phyloP scores from a whole-genome alignment of 768 basidiomycete species.

The Trametes elegans region DNA sequence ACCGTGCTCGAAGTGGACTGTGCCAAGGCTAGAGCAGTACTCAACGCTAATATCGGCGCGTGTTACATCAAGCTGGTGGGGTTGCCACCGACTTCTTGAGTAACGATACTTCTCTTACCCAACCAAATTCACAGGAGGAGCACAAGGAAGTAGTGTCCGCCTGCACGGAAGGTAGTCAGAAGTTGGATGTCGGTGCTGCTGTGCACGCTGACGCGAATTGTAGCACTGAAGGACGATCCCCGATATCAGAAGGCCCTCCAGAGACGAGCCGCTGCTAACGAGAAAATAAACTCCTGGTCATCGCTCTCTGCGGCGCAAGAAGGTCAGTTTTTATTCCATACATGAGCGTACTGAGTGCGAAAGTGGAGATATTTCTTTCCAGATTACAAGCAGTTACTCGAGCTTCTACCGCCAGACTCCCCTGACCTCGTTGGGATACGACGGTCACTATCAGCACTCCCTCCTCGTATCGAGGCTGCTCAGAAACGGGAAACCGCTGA shows the following conservation, averaged over 20 bases:
- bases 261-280: conserved; percentile 85
- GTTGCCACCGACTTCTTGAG: not conserved
- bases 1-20: conserved; percentile 44
- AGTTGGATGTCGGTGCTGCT: too few relatives aligned
- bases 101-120: not conserved
- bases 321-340: conserved; percentile 45
- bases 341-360: not conserved
- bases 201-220: not conserved
- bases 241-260: conserved; percentile 85
- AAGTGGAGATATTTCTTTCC: not conserved
- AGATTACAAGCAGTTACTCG: conserved; percentile 81
- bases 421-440: conserved; percentile 48
- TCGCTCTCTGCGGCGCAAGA: conserved; percentile 80
- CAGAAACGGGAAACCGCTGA: conserved; percentile 87
- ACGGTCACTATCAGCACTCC: conserved; percentile 51
- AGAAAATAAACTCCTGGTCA: conserved; percentile 77
- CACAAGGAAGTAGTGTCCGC: conserved; percentile 78
- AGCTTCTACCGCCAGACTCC: conserved; percentile 57
- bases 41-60: conserved; percentile 88
- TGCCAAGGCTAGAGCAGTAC: conserved; percentile 61
- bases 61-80: conserved; percentile 78
- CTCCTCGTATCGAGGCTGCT: conserved; percentile 67
- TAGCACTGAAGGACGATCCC: conserved; percentile 87
- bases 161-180: conserved; percentile 70
- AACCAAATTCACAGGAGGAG: conserved; percentile 49